phyloP scores from a whole-genome alignment of 495 filamentous ascomycete genomes.

The Aspergillus nanangensis region DNA sequence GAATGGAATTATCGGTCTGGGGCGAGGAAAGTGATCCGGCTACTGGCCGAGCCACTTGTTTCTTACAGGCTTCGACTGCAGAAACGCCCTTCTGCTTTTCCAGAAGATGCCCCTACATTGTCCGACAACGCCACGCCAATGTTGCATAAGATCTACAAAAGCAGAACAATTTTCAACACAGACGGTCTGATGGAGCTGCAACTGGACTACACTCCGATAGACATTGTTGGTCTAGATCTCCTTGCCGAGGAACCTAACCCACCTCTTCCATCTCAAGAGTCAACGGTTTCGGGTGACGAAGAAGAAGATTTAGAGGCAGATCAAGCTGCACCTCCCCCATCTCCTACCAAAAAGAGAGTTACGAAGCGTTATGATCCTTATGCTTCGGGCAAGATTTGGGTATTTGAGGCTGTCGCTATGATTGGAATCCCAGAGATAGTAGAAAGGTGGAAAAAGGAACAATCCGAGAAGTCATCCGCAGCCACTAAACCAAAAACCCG shows the following conservation, averaged over 20 bases:
- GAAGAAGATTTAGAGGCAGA: slow-evolving; percentile 40
- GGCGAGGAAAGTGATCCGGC: slow-evolving; percentile 78
- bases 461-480: slow-evolving; percentile 32
- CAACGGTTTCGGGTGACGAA: slow-evolving; percentile 50
- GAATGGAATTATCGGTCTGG: slow-evolving; percentile 78
- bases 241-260: slow-evolving; percentile 61
- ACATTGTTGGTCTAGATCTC: slow-evolving; percentile 74
- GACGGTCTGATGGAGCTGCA: slow-evolving; percentile 75
- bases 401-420: slow-evolving; percentile 67
- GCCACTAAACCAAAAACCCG: slow-evolving; percentile 26
- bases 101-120: slow-evolving; percentile 15
- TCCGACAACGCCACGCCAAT: slow-evolving; percentile 32
- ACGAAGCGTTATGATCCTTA: slow-evolving; percentile 64
- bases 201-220: slow-evolving; percentile 67
- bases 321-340: slow-evolving; percentile 20
- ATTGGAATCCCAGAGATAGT: slow-evolving; percentile 69
- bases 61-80: slow-evolving; percentile 54
- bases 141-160: slow-evolving; percentile 56
- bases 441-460: slow-evolving; percentile 69
- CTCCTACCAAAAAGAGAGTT: slow-evolving; percentile 32
- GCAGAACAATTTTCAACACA: slow-evolving; percentile 63
- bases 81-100: slow-evolving; percentile 20
- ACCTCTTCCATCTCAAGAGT: slow-evolving; percentile 39
- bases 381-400: slow-evolving; percentile 64
- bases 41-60: slow-evolving; percentile 74